Base-by-base conservation (phyloP, 495 filamentous ascomycete species). In the Aspergillus saccharolyticus region DNA sequence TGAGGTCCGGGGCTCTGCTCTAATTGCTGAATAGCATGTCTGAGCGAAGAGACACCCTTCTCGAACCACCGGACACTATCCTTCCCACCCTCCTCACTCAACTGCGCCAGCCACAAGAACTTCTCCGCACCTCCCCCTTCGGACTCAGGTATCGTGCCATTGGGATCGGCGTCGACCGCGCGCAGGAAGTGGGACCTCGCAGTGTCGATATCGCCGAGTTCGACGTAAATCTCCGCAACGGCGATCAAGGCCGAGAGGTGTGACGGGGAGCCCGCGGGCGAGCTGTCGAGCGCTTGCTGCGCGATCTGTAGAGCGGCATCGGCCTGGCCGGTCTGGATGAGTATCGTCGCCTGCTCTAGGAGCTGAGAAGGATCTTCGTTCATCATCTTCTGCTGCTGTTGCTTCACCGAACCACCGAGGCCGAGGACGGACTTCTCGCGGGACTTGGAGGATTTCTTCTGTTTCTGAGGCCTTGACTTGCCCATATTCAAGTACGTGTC, bases 21-120 rank as follows among this genome's bases (percentile, higher is more conserved):
- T 22, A 86, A 62, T 1, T 74, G 69, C 60, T 83, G 80, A 60
- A 96, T 84, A 64, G 84, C 82, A 46, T 75, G 70, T 58, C 87
- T 77, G 62, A 97, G 76, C 43, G 86, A 83, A 22, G 75, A 73
- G 0, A 87, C 86, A 16, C 91, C 95, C 66, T 84, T 86, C 71
- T 92, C 88, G 68, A 89, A 97, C 91, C 93, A 97, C 24, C 68
- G 65, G 33, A 97, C 86, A 65, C 90, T 96, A 58, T 90, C 88
- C 53, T 79, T 65, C 3, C 94, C 95, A 42, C 94, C 94, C 53
- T 89, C 81, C 52, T 94, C 89, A 68, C 86, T 89, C 66, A 99
- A 79, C 72, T 99, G 95, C 45, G 95, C 94, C 22, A 97, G 78
- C 85, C 91, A 97, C 1, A 99, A 74, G 67, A 97, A 97, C 70